These are phyloP conservation scores for Orbilia blumenaviensis DNA, from an alignment of 2,329 filamentous ascomycete genomes.

Conservation along the genomic window DNA sequence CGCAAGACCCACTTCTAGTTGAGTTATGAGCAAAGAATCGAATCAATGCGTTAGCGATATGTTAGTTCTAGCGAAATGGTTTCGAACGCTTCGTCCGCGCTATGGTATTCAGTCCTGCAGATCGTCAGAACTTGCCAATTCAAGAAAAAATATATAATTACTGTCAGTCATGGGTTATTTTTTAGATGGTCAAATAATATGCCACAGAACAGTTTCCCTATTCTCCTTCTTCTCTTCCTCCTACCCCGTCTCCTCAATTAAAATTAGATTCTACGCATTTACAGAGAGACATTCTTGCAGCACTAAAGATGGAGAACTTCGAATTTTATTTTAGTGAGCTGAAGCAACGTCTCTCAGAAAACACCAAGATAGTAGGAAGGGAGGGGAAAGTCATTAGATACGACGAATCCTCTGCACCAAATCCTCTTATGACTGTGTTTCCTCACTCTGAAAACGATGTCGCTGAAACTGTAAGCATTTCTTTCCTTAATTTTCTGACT, in stretches of 20 bases:
- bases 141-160: neutral
- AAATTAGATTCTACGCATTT: neutral
- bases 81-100: neutral
- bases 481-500: neutral
- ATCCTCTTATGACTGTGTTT: conserved; percentile 15
- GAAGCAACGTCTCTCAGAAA: conserved; percentile 18
- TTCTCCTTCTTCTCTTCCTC: neutral
- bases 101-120: neutral
- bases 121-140: neutral
- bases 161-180: neutral
- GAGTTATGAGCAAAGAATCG: neutral
- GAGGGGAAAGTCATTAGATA: conserved; percentile 28
- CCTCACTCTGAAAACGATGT: conserved; percentile 32
- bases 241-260: neutral
- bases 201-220: neutral
- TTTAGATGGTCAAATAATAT: neutral
- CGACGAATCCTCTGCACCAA: conserved; percentile 25
- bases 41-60: neutral
- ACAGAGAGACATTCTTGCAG: neutral
- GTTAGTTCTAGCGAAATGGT: neutral
- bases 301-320: conserved; percentile 24
- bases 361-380: conserved; percentile 17
- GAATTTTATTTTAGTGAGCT: conserved; percentile 12
- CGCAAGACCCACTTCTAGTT: neutral
- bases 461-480: conserved; percentile 24